These are phyloP conservation scores for Trichocomaceae sp. DNA, from an alignment of 2,329 filamentous ascomycete genomes.

Conservation along the genomic window DNA sequence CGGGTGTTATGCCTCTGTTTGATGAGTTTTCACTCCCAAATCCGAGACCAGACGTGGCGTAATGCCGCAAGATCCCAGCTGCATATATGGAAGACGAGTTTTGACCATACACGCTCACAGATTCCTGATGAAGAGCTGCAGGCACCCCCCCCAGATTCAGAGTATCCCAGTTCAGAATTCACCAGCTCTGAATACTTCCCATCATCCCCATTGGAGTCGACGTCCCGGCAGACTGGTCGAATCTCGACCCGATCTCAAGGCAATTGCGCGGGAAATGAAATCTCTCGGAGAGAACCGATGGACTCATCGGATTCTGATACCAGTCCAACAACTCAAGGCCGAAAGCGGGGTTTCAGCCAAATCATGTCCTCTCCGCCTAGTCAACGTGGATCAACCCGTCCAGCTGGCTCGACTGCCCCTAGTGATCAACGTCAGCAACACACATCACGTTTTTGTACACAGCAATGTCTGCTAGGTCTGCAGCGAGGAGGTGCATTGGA, in stretches of 20 bases:
- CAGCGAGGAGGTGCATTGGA: constrained; percentile 18
- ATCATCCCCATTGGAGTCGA: constrained; percentile 14
- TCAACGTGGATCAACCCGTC: constrained; percentile 12
- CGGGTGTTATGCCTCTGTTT: constrained; percentile 15
- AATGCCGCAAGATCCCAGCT: constrained; percentile 15
- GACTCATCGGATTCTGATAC: constrained; percentile 15
- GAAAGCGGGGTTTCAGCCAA: constrained; percentile 21
- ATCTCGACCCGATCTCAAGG: constrained; percentile 16
- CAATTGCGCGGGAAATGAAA: constrained; percentile 13
- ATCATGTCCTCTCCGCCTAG: constrained; percentile 18
- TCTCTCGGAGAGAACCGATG: not conserved
- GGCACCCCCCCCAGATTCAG: constrained; percentile 16
- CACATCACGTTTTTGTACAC: constrained; percentile 22
- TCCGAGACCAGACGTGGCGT: constrained; percentile 20
- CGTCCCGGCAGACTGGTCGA: constrained; percentile 11
- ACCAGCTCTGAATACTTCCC: constrained; percentile 19
- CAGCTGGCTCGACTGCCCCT: constrained; percentile 2
- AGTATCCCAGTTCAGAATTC: constrained; percentile 15
- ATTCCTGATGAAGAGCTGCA: constrained; percentile 19
- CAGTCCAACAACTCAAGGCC: constrained; percentile 13
- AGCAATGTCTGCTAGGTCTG: constrained; percentile 24
- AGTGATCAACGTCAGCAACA: constrained; percentile 13
- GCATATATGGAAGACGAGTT: constrained; percentile 18
- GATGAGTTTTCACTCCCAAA: constrained; percentile 14
- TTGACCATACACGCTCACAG: constrained; percentile 17